Conservation (phyloP, 1,284 basidiomycete genomes). For the Tranzscheliella williamsii region DNA sequence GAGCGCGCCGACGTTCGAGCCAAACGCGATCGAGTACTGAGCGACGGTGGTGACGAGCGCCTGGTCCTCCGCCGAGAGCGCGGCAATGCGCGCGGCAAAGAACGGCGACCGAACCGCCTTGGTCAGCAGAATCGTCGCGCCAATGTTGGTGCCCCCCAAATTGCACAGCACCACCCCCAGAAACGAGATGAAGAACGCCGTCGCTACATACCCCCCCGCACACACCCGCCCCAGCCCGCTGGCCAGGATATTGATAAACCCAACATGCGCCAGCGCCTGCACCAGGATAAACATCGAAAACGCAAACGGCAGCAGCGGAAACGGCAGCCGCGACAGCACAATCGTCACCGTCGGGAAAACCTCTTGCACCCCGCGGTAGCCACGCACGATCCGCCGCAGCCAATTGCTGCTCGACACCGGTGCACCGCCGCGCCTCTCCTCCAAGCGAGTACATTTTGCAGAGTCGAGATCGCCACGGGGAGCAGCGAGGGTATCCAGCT, state of each 20-base stretch:
- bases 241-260: conserved; percentile 89
- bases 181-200: conserved; percentile 65
- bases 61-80: conserved; percentile 6
- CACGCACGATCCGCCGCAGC: conserved; percentile 9
- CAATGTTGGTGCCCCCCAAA: conserved; percentile 89
- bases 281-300: conserved; percentile 95
- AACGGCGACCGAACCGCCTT: conserved; percentile 65
- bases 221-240: conserved; percentile 68
- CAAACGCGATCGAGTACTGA: conserved; percentile 72
- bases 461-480: conserved; percentile 6
- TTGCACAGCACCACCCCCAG: conserved; percentile 78
- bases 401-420: conserved; percentile 6
- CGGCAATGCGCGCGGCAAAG: conserved; percentile 15
- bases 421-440: not conserved
- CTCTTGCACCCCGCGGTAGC: conserved; percentile 4
- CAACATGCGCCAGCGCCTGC: conserved; percentile 77
- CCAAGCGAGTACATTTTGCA: not conserved
- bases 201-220: conserved; percentile 63
- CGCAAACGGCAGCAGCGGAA: conserved; percentile 84
- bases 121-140: conserved; percentile 86
- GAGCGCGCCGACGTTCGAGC: conserved; percentile 89
- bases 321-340: conserved; percentile 74
- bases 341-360: conserved; percentile 76
- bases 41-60: conserved; percentile 53
- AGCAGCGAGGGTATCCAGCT: conserved; percentile 20